Conservation (phyloP, 352 stramenopile genomes). For the Elongisporangium prolatum region DNA sequence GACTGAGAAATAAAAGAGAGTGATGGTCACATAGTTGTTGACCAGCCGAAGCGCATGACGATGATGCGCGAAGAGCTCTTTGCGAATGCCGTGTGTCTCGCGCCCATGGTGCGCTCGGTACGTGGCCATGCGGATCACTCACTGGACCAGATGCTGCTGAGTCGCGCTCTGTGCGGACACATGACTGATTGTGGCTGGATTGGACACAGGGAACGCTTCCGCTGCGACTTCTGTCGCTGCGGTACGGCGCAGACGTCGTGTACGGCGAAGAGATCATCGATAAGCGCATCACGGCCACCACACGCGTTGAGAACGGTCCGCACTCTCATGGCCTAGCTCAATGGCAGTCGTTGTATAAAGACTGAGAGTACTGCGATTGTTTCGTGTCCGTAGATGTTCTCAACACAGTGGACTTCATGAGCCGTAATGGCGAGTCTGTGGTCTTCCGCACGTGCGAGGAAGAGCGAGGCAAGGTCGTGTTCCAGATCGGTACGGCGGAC, state of each 20-base stretch:
- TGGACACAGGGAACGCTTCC: constrained; percentile 81
- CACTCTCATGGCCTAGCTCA: not conserved
- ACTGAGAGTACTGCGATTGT: not conserved
- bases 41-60: not conserved
- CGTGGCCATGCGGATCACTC: constrained; percentile 9
- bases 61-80: constrained; percentile 35
- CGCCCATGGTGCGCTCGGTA: constrained; percentile 94
- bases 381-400: constrained; percentile 38
- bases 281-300: constrained; percentile 85
- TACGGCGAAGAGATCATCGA: constrained; percentile 96
- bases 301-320: constrained; percentile 79
- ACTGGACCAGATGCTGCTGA: not conserved
- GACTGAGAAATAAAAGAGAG: not conserved
- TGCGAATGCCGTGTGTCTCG: constrained; percentile 73
- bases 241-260: constrained; percentile 90
- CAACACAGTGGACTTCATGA: constrained; percentile 89
- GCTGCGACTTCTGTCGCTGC: constrained; percentile 86
- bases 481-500: constrained; percentile 87
- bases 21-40: not conserved
- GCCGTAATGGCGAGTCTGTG: constrained; percentile 73
- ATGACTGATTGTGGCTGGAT: not conserved
- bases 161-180: not conserved
- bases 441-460: constrained; percentile 87
- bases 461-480: constrained; percentile 80
- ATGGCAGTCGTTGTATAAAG: not conserved